Evolutionary conservation across 2,329 filamentous ascomycete species (phyloP).

Genomic region (Blastomyces gilchristii): DNA sequence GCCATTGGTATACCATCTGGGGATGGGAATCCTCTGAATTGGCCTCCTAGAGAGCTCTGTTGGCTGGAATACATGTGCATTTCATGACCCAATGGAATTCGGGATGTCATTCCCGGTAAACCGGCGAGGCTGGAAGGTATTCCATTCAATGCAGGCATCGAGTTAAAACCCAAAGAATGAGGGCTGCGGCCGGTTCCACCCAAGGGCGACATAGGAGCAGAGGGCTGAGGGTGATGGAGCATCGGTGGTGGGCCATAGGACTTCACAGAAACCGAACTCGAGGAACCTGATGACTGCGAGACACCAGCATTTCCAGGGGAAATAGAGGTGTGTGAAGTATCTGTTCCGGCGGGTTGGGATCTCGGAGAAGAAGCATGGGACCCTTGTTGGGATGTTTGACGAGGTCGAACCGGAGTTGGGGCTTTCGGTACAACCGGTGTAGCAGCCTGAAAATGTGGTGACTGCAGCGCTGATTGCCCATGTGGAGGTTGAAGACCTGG

Average conservation of each 20-base stretch:
- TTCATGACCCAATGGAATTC: slow-evolving; percentile 41
- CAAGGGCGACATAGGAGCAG: slow-evolving; percentile 55
- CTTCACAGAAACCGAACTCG: slow-evolving; percentile 55
- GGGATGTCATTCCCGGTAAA: slow-evolving; percentile 44
- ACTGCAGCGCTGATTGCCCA: slow-evolving; percentile 49
- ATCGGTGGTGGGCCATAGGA: slow-evolving; percentile 41
- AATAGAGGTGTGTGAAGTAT: slow-evolving; percentile 54
- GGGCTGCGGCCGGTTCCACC: slow-evolving; percentile 52
- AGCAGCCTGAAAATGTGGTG: slow-evolving; percentile 67
- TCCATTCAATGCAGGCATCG: slow-evolving; percentile 46
- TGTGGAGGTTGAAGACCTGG: slow-evolving; percentile 45
- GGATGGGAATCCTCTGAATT: slow-evolving; percentile 45
- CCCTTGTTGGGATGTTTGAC: slow-evolving; percentile 70
- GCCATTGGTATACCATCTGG: slow-evolving; percentile 45
- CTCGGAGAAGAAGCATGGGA: slow-evolving; percentile 58
- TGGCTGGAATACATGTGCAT: slow-evolving; percentile 47
- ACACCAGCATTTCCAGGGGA: slow-evolving; percentile 54
- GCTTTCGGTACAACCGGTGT: slow-evolving; percentile 76
- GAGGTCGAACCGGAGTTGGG: slow-evolving; percentile 64
- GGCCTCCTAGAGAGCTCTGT: slow-evolving; percentile 42
- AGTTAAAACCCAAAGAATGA: slow-evolving; percentile 40
- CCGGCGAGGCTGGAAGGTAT: slow-evolving; percentile 47
- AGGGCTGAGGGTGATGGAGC: slow-evolving; percentile 49
- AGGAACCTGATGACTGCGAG: slow-evolving; percentile 54
- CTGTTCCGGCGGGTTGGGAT: slow-evolving; percentile 35